A percentile compares a stretch with the other conserved stretches of the same genome.
phyloP scores from a whole-genome alignment of 1,139 yeast species.

The Kodamaea suecica region DNA sequence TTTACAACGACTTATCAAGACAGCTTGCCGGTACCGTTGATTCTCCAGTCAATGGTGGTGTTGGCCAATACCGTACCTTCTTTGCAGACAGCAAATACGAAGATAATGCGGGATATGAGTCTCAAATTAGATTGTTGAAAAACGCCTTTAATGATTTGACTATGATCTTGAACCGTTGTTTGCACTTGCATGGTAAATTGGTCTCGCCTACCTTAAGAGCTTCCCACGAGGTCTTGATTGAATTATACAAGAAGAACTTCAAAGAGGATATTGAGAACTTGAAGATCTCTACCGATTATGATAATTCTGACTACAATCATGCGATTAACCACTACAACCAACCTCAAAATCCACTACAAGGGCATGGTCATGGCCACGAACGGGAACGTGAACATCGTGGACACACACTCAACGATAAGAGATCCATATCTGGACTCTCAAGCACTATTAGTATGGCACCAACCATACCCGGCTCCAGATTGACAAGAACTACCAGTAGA shows the following conservation, averaged over 20 bases:
- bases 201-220: slow-evolving; percentile 56
- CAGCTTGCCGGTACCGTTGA: slow-evolving; percentile 85
- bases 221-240: slow-evolving; percentile 65
- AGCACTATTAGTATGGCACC: slow-evolving; percentile 14
- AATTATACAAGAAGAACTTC: slow-evolving; percentile 66
- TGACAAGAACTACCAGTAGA: slow-evolving; percentile 32
- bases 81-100: slow-evolving; percentile 44
- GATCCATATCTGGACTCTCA: slow-evolving; percentile 17
- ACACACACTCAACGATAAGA: slow-evolving; percentile 16
- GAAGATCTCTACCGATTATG: slow-evolving; percentile 36
- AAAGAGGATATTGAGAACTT: slow-evolving; percentile 54
- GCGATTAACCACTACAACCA: slow-evolving; percentile 16
- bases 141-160: slow-evolving; percentile 71
- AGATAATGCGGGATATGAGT: slow-evolving; percentile 40
- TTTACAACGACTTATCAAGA: slow-evolving; percentile 69
- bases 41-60: slow-evolving; percentile 92
- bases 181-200: slow-evolving; percentile 65
- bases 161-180: slow-evolving; percentile 60
- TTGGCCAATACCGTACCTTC: slow-evolving; percentile 76
- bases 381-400: slow-evolving; percentile 8
- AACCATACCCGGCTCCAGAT: slow-evolving; percentile 21
- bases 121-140: slow-evolving; percentile 49
- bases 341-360: slow-evolving; percentile 7
- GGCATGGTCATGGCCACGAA: slow-evolving; percentile 11
- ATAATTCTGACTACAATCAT: slow-evolving; percentile 26